Percentiles rank a stretch among this genome's conserved stretches.
phyloP scores from a whole-genome alignment of 2,329 filamentous ascomycete species.

The Aspergillus neotritici region DNA sequence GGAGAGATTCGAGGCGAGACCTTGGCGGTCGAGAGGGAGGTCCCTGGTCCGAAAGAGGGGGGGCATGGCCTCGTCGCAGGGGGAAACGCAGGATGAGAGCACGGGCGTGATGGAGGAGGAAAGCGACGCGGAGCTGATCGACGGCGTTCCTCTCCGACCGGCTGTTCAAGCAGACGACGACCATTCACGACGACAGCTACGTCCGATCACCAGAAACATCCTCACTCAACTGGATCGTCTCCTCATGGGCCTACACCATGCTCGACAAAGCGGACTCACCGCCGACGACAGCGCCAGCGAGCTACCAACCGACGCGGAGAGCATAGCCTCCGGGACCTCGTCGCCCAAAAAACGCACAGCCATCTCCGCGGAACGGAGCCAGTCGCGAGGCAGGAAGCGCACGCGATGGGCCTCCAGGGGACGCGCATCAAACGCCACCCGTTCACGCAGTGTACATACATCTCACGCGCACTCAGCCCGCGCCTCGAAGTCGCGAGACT shows the following conservation, averaged over 20 bases:
- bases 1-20: constrained; percentile 51
- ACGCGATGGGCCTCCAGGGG: constrained; percentile 12
- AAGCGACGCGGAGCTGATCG: constrained; percentile 12
- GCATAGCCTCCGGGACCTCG: constrained; percentile 13
- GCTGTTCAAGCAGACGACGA: constrained; percentile 66
- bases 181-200: constrained; percentile 57
- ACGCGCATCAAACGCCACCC: constrained; percentile 2
- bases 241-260: constrained; percentile 64
- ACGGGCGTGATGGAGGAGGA: constrained; percentile 13
- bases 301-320: constrained; percentile 26
- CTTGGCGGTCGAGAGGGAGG: constrained; percentile 23
- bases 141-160: constrained; percentile 34
- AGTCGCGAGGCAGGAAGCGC: constrained; percentile 21
- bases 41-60: background rate
- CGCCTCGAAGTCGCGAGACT: constrained; percentile 3
- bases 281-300: constrained; percentile 22
- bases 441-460: constrained; percentile 6
- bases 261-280: constrained; percentile 49
- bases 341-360: constrained; percentile 14
- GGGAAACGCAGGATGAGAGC: constrained; percentile 13
- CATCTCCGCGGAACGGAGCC: constrained; percentile 8
- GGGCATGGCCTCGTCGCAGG: constrained; percentile 2
- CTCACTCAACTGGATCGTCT: constrained; percentile 64
- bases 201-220: constrained; percentile 64
- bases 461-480: constrained; percentile 7